A percentile compares a stretch with the other conserved stretches of the same genome.
phyloP scores from a whole-genome alignment of 345 rosid species.

The Syzygium oleosum region DNA sequence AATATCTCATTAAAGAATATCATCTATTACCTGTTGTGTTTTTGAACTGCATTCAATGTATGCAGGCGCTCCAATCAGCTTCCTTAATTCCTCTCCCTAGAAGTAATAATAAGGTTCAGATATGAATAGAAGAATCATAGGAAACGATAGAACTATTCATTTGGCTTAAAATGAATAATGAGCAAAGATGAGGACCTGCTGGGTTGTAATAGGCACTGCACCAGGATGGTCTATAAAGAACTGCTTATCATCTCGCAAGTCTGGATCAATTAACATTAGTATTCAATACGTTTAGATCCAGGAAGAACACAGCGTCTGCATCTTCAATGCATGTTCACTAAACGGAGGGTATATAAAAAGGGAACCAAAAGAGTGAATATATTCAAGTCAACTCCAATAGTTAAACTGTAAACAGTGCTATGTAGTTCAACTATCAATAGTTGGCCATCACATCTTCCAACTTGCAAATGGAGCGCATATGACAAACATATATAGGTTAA shows the following conservation, averaged over 20 bases:
- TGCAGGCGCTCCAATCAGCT: conserved; percentile 74
- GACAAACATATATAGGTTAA: not conserved
- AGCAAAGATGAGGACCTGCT: conserved; percentile 38
- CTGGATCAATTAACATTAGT: conserved; percentile 27
- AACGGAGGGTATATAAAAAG: not conserved
- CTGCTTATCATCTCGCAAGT: conserved; percentile 91
- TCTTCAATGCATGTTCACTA: not conserved
- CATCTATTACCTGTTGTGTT: conserved; percentile 65
- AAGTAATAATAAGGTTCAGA: not conserved
- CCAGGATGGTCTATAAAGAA: conserved; percentile 91
- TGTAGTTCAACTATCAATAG: not conserved
- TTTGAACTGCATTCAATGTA: conserved; percentile 94
- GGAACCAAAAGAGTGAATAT: not conserved
- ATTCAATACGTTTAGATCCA: not conserved
- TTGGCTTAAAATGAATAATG: not conserved
- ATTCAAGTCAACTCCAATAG: not conserved
- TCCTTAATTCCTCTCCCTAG: conserved; percentile 94
- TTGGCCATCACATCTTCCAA: not conserved
- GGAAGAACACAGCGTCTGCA: not conserved
- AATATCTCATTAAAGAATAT: not conserved
- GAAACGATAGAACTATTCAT: not conserved
- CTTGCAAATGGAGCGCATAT: not conserved
- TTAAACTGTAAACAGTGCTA: not conserved
- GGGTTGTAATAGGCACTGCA: conserved; percentile 70
- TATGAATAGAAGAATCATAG: not conserved